Percentiles rank a stretch among this genome's conserved stretches.
phyloP scores from a whole-genome alignment of 768 basidiomycete genomes.

The Lentinula aciculospora region DNA sequence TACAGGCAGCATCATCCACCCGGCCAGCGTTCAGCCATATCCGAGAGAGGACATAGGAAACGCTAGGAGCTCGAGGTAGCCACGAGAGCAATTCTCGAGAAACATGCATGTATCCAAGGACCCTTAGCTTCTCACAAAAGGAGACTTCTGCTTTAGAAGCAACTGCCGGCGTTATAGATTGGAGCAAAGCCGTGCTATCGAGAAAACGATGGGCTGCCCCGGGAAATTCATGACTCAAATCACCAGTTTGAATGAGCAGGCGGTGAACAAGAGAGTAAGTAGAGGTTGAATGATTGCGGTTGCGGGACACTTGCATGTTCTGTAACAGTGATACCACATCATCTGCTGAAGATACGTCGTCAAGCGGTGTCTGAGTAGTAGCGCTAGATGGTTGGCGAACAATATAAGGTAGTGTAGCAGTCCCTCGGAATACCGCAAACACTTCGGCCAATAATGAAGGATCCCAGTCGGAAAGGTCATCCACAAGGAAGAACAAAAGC shows the following conservation, averaged over 20 bases:
- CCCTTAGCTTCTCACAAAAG: conserved; percentile 66
- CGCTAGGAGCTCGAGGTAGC: conserved; percentile 75
- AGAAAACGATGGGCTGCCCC: conserved; percentile 67
- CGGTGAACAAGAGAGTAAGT: conserved; percentile 60
- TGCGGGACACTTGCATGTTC: conserved; percentile 66
- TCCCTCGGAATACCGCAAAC: conserved; percentile 75
- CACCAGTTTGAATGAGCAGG: conserved; percentile 49
- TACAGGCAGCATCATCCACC: conserved; percentile 64
- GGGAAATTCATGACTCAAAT: conserved; percentile 40
- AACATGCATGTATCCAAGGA: conserved; percentile 54
- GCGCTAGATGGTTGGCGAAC: conserved; percentile 51
- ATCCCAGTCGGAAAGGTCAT: conserved; percentile 36
- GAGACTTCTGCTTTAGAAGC: conserved; percentile 64
- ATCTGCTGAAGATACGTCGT: conserved; percentile 33
- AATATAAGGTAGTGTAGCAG: conserved; percentile 64
- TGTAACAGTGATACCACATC: conserved; percentile 67
- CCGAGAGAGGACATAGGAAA: conserved; percentile 66
- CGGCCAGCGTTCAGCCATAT: conserved; percentile 62
- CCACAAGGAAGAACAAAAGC: conserved; percentile 66
- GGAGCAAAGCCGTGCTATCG: conserved; percentile 58
- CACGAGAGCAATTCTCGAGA: conserved; percentile 65
- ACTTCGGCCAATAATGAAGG: conserved; percentile 61
- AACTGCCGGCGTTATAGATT: conserved; percentile 61
- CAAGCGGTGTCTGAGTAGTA: conserved; percentile 18
- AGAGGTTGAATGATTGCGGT: conserved; percentile 37